Conservation (phyloP, 345 rosid genomes). For the Gossypium stocksii region DNA sequence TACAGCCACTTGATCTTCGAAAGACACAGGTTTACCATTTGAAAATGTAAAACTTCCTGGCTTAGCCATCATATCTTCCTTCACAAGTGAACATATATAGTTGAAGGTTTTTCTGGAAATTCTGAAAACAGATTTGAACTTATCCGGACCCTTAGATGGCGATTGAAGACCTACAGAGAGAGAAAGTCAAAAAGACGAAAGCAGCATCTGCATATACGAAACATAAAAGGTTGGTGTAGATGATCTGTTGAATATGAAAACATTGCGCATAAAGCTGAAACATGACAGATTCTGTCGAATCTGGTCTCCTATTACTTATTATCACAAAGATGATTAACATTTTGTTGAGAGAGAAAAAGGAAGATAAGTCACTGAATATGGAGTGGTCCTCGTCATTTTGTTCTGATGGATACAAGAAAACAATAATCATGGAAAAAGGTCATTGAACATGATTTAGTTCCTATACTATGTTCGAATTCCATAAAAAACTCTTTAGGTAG, state of each 20-base stretch:
- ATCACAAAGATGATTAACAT: neutral
- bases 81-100: slow-evolving; percentile 55
- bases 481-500: neutral
- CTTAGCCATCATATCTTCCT: slow-evolving; percentile 42
- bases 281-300: neutral
- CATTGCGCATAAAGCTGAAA: neutral
- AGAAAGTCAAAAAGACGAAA: slow-evolving; percentile 3
- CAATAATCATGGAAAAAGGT: neutral
- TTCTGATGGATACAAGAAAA: neutral
- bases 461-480: neutral
- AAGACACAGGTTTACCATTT: slow-evolving; percentile 43
- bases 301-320: neutral
- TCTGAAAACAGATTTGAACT: slow-evolving; percentile 37
- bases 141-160: slow-evolving; percentile 34
- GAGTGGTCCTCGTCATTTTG: neutral
- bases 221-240: neutral
- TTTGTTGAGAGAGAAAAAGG: neutral
- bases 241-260: neutral
- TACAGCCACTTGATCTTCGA: slow-evolving; percentile 54
- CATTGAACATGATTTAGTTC: neutral
- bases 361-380: neutral
- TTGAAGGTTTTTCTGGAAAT: slow-evolving; percentile 47
- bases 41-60: slow-evolving; percentile 34
- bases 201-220: neutral
- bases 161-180: slow-evolving; percentile 39